phyloP scores from a whole-genome alignment of 106 monocot species.

The Dioscorea alata region DNA sequence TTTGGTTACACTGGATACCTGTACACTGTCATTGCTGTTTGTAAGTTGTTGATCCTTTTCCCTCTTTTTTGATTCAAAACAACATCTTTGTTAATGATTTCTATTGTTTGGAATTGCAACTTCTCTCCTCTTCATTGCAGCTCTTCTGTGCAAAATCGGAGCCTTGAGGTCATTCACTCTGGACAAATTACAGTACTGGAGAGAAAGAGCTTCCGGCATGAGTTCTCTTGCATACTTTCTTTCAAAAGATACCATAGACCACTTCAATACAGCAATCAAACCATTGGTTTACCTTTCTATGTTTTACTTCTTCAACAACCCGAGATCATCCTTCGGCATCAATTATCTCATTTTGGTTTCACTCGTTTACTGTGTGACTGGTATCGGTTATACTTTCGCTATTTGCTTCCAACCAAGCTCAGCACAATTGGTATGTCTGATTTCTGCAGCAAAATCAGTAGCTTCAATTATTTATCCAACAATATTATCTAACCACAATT shows the following conservation, averaged over 20 bases:
- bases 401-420: slow-evolving; percentile 83
- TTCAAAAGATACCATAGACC: slow-evolving; percentile 82
- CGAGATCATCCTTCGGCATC: slow-evolving; percentile 68
- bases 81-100: background rate
- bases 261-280: slow-evolving; percentile 85
- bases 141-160: slow-evolving; percentile 88
- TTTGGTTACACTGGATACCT: slow-evolving; percentile 78
- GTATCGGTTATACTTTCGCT: slow-evolving; percentile 82
- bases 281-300: slow-evolving; percentile 92
- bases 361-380: slow-evolving; percentile 94
- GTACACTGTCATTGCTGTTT: slow-evolving; percentile 94
- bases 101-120: background rate
- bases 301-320: slow-evolving; percentile 96
- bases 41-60: slow-evolving; percentile 50
- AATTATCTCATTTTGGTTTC: slow-evolving; percentile 76
- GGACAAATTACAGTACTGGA: slow-evolving; percentile 78
- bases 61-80: background rate
- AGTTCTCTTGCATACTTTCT: slow-evolving; percentile 92
- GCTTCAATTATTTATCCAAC: background rate
- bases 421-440: slow-evolving; percentile 74
- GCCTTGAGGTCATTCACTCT: slow-evolving; percentile 81
- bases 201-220: slow-evolving; percentile 93
- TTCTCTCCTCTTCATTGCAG: slow-evolving; percentile 26
- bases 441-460: background rate
- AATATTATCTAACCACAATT: background rate